phyloP scores from a whole-genome alignment of 2,329 filamentous ascomycete genomes.

The Calonectria pauciramosa region DNA sequence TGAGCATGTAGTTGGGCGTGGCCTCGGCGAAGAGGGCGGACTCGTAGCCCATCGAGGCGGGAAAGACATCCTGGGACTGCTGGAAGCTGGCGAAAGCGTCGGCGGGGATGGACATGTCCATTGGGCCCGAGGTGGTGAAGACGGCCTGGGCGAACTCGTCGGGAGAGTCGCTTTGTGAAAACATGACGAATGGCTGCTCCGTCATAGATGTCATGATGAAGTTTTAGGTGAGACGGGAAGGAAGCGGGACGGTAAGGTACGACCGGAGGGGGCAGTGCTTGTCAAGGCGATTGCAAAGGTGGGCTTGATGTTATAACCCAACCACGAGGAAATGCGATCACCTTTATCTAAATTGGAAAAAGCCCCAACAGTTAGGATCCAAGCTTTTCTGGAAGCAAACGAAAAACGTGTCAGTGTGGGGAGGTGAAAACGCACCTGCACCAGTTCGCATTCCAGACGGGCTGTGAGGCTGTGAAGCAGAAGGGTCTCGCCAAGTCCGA shows the following conservation, averaged over 20 bases:
- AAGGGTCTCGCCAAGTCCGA: conserved; percentile 37
- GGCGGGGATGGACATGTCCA: conserved; percentile 64
- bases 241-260: conserved; percentile 16
- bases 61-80: conserved; percentile 52
- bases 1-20: conserved; percentile 57
- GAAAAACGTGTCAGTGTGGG: conserved; percentile 26
- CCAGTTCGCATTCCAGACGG: conserved; percentile 45
- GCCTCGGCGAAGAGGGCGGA: conserved; percentile 62
- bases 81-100: conserved; percentile 59
- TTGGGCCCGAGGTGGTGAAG: conserved; percentile 56
- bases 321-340: conserved; percentile 40
- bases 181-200: conserved; percentile 47
- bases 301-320: conserved; percentile 36
- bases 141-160: conserved; percentile 57
- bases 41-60: conserved; percentile 59
- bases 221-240: conserved; percentile 23
- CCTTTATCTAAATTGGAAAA: conserved; percentile 41
- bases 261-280: conserved; percentile 23
- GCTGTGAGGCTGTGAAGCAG: conserved; percentile 35
- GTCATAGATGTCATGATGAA: conserved; percentile 48
- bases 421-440: conserved; percentile 41
- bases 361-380: conserved; percentile 32
- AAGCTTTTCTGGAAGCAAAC: conserved; percentile 6
- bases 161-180: conserved; percentile 47
- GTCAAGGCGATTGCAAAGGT: conserved; percentile 31